Percentiles rank a stretch among this genome's conserved stretches.
phyloP scores from a whole-genome alignment of 352 stramenopile species.

The Thalassiosira exigua region DNA sequence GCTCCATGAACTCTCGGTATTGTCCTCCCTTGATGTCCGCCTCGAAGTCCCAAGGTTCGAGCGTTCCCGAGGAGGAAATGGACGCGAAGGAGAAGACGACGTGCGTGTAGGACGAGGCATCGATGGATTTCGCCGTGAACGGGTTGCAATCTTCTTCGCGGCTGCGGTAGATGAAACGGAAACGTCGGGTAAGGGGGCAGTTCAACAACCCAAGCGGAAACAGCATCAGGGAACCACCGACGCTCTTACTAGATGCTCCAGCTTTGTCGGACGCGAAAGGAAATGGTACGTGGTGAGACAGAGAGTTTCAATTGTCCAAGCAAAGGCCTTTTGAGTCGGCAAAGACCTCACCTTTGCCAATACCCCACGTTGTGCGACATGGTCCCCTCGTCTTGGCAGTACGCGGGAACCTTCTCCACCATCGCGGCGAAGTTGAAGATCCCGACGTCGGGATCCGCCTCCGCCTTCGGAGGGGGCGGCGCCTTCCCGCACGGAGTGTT shows the following conservation, averaged over 20 bases:
- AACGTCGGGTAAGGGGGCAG: too few species aligned
- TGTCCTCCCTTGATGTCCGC: slow-evolving; percentile 45
- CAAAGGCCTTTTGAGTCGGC: too few species aligned
- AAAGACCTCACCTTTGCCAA: slow-evolving; percentile 70
- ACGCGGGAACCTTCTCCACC: slow-evolving; percentile 46
- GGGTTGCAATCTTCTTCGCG: slow-evolving; percentile 59
- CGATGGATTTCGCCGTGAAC: slow-evolving; percentile 53
- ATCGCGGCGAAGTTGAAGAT: slow-evolving; percentile 59
- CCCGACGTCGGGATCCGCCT: neutral
- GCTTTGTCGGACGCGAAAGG: neutral
- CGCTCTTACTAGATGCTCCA: too few species aligned
- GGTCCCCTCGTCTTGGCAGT: slow-evolving; percentile 43
- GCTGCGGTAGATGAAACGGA: slow-evolving; percentile 14
- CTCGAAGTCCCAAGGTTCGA: slow-evolving; percentile 64
- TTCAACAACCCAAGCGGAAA: too few species aligned
- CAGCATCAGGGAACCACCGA: too few species aligned
- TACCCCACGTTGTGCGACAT: slow-evolving; percentile 68
- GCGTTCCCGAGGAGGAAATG: slow-evolving; percentile 40
- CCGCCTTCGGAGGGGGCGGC: neutral
- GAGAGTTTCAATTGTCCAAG: slow-evolving; percentile 9
- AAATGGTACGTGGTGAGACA: neutral
- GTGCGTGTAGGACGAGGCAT: slow-evolving; percentile 69
- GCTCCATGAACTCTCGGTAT: slow-evolving; percentile 54
- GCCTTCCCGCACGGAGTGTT: slow-evolving; percentile 72
- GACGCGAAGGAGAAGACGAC: slow-evolving; percentile 67